A percentile compares a stretch with the other conserved stretches of the same genome.
These are phyloP conservation scores for Trichoderma sp. DNA, from an alignment of 2,329 filamentous ascomycete species.

Conservation along the genomic window DNA sequence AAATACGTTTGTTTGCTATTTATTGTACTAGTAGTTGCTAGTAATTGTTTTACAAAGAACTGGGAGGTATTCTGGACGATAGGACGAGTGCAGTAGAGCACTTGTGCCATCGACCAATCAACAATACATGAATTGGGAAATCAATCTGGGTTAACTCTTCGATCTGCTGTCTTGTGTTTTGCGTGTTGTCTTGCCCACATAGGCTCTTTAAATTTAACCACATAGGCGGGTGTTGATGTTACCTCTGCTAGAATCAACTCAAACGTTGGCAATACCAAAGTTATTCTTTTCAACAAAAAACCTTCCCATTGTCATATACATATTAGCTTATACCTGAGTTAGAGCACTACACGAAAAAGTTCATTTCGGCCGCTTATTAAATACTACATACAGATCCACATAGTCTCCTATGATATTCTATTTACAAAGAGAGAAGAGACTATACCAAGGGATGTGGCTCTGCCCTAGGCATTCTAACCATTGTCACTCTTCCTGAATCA, in stretches of 20 bases:
- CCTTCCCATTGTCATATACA: background rate
- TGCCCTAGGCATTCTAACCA: background rate
- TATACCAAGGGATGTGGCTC: background rate
- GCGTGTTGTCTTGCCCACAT: no score
- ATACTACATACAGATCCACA: background rate
- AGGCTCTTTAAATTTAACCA: no score
- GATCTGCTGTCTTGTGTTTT: background rate
- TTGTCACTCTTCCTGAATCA: background rate
- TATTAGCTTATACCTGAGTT: background rate
- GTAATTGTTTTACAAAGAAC: background rate
- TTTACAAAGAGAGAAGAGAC: background rate
- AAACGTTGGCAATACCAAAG: no score
- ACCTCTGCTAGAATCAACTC: no score
- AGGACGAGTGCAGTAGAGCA: background rate
- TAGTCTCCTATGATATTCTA: background rate
- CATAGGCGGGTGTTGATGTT: no score
- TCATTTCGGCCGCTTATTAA: background rate
- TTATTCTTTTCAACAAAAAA: background rate
- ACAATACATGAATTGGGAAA: background rate
- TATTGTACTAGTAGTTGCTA: background rate
- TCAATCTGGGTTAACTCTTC: background rate
- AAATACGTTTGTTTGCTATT: constrained; percentile 12
- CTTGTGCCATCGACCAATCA: background rate
- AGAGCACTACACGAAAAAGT: background rate
- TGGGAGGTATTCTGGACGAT: background rate